Conservation (phyloP, 2,329 filamentous ascomycete genomes). For the Thelonectria discophora region DNA sequence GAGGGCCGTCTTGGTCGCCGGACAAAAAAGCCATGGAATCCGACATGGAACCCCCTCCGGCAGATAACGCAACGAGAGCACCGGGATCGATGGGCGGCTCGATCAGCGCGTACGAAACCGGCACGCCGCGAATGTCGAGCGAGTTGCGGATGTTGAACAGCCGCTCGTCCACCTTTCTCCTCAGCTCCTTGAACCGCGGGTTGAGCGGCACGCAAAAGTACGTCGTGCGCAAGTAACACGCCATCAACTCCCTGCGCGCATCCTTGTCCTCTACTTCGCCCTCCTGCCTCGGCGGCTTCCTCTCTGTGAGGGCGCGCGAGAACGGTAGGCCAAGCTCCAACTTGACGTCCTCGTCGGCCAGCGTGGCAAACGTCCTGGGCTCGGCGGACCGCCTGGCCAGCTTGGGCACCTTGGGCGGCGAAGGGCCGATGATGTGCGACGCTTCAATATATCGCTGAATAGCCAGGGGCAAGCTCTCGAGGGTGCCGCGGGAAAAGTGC, state of each 20-base stretch:
- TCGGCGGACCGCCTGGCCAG: neutral
- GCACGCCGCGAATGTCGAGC: constrained; percentile 11
- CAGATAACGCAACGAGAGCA: neutral
- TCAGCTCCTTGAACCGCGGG: neutral
- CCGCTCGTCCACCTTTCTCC: neutral
- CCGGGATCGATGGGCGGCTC: constrained; percentile 13
- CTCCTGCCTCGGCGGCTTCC: neutral
- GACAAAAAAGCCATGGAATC: neutral
- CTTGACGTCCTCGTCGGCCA: neutral
- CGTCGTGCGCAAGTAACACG: neutral
- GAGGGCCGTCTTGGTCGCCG: neutral
- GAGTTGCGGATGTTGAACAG: constrained; percentile 14
- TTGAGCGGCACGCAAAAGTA: constrained; percentile 1
- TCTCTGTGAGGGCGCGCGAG: neutral
- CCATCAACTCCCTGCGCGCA: neutral
- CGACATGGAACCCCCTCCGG: neutral
- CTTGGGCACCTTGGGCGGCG: neutral
- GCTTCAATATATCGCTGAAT: constrained; percentile 28
- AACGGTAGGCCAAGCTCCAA: constrained; percentile 4
- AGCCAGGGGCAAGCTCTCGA: constrained; percentile 22
- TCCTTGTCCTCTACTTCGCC: too few relatives aligned
- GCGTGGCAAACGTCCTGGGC: neutral
- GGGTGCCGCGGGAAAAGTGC: constrained; percentile 19
- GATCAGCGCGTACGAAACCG: neutral
- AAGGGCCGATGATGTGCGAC: constrained; percentile 14